Evolutionary conservation across 2,329 filamentous ascomycete genomes (phyloP).

Genomic region (Cladosporium sp.): DNA sequence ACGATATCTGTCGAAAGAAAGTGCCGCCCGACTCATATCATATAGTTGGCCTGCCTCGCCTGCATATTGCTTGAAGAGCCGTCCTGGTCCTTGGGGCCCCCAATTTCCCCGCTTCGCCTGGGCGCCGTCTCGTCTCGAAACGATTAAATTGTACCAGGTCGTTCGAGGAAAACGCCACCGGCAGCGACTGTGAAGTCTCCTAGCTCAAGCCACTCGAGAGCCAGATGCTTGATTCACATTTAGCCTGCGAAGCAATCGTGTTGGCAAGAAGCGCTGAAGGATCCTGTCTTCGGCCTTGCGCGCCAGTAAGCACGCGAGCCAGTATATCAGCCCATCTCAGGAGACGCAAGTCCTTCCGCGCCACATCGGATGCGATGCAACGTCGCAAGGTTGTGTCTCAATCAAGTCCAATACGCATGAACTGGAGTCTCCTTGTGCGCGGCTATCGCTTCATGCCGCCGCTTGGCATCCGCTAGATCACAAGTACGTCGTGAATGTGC

Average conservation of each 20-base stretch:
- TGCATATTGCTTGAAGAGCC: background rate
- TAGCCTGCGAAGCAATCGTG: background rate
- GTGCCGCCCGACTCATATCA: background rate
- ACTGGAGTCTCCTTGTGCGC: background rate
- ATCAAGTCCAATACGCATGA: background rate
- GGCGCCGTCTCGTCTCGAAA: constrained; percentile 2
- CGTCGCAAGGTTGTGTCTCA: background rate
- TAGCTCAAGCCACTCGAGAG: background rate
- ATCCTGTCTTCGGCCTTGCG: background rate
- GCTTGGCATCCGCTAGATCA: background rate
- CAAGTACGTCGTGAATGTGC: background rate
- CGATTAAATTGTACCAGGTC: background rate
- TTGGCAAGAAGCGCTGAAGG: background rate
- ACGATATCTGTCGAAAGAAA: background rate
- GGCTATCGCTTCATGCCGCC: background rate
- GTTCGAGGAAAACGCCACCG: background rate
- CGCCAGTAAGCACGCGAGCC: background rate
- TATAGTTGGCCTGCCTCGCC: background rate
- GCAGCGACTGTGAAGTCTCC: background rate
- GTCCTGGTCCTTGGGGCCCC: background rate
- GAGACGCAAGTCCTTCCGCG: background rate
- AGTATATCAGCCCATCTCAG: too few relatives aligned
- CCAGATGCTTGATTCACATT: background rate
- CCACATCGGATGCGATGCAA: background rate
- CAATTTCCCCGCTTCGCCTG: constrained; percentile 1